Conservation (phyloP, 2,329 filamentous ascomycete genomes). For the Cytospora piceicola region DNA sequence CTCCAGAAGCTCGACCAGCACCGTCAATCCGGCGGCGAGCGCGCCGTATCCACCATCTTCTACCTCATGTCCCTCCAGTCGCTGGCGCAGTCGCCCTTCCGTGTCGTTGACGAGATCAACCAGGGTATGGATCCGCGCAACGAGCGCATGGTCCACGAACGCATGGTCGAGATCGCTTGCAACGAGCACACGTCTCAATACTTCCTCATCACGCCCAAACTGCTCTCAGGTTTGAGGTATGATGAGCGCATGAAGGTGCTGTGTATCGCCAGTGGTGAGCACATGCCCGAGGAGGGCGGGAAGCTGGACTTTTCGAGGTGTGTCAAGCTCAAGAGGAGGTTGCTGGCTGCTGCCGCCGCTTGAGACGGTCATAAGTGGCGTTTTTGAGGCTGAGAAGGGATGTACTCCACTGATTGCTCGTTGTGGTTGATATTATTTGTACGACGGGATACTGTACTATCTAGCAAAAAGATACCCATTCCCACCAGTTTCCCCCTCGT, state of each 20-base stretch:
- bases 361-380: constrained; percentile 14
- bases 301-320: constrained; percentile 55
- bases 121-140: constrained; percentile 99
- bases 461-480: constrained; percentile 18
- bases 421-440: background rate
- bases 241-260: constrained; percentile 90
- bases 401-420: background rate
- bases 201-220: constrained; percentile 96
- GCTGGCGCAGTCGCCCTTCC: constrained; percentile 91
- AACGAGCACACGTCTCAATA: constrained; percentile 80
- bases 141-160: constrained; percentile 95
- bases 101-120: constrained; percentile 98
- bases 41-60: constrained; percentile 96
- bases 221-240: constrained; percentile 83
- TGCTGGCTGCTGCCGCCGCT: constrained; percentile 41
- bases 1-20: constrained; percentile 87
- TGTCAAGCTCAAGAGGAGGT: constrained; percentile 47
- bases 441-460: background rate
- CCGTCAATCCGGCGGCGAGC: constrained; percentile 93
- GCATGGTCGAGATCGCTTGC: constrained; percentile 98
- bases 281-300: constrained; percentile 60
- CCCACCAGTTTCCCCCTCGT: background rate
- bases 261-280: constrained; percentile 89
- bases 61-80: constrained; percentile 98
- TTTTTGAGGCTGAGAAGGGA: too few relatives aligned